phyloP scores from a whole-genome alignment of 768 basidiomycete species.

The Suillus lakei region DNA sequence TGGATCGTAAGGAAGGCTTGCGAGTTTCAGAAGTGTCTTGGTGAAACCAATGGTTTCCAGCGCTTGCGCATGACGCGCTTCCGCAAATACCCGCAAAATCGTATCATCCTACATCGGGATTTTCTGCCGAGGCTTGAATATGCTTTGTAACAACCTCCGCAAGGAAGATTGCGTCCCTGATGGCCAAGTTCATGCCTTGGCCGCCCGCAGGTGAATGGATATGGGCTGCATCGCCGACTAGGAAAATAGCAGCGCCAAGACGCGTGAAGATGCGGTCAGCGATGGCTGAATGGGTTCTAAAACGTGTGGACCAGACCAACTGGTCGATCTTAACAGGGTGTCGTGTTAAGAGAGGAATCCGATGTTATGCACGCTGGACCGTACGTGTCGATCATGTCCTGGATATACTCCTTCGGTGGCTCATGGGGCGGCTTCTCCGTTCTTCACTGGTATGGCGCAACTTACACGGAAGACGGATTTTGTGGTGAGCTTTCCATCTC shows the following conservation, averaged over 20 bases:
- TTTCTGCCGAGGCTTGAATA: slow-evolving; percentile 23
- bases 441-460: slow-evolving; percentile 36
- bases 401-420: slow-evolving; percentile 6
- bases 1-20: slow-evolving; percentile 27
- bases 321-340: slow-evolving; percentile 41
- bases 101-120: slow-evolving; percentile 24
- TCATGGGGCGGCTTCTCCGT: slow-evolving; percentile 35
- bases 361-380: neutral
- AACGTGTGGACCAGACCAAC: slow-evolving; percentile 46
- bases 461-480: slow-evolving; percentile 41
- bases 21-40: slow-evolving; percentile 35
- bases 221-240: slow-evolving; percentile 52
- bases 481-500: neutral
- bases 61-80: slow-evolving; percentile 42
- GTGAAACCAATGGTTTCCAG: slow-evolving; percentile 46
- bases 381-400: slow-evolving; percentile 3
- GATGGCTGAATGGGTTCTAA: slow-evolving; percentile 45
- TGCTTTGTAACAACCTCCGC: slow-evolving; percentile 48
- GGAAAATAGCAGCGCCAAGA: slow-evolving; percentile 18
- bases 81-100: slow-evolving; percentile 40
- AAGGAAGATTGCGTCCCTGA: slow-evolving; percentile 55
- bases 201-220: slow-evolving; percentile 60
- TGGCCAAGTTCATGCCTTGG: slow-evolving; percentile 63
- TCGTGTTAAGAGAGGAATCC: neutral
- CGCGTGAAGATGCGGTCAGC: slow-evolving; percentile 41